Base-by-base conservation (phyloP, 2,329 filamentous ascomycete genomes). In the Amesomyces nigricolor region DNA sequence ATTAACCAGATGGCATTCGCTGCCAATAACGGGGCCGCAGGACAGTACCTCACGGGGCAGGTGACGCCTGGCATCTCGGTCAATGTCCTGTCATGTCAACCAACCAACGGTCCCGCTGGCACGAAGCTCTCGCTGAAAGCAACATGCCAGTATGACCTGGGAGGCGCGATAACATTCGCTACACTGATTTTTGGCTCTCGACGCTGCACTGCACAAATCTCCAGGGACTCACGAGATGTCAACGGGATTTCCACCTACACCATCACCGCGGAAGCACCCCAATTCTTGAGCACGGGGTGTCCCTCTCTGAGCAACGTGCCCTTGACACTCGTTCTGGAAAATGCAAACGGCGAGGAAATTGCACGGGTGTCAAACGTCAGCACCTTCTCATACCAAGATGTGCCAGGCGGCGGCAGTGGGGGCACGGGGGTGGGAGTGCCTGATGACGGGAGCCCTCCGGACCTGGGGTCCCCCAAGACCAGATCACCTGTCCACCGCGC, bases 141-240 rank as follows among this genome's bases (percentile, higher is more conserved):
- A 30, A 83, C 85, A 51, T 86, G 87, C 43, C 79, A 85, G 58
- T 89, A 88, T 72, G 87, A 95, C 66, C 73, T 95, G 58, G 53
- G 55, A 1, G 32, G 50, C 59, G 67, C 72, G 55, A 80, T 85
- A 70, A 79, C 77, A 56, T 78, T 75, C 42, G 66, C 74, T 65
- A 85, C 74, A 61, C 71, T 96, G 53, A 80, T 85, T 46, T 95
- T 96, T 70, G 90, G 89, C n/a, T 78, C 80, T n/a, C 82, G 87
- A 64, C 85, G 85, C 69, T 87, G 85, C 69, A 77, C 82, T 53
- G 85, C 85, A 56, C 79, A 85, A 54, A 76, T 91, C 22, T 78
- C 81, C 45, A 85, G 86, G 67, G 73, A 74, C 67, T 77, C 71
- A 62, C 81, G 75, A 72, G 80, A 84, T 58, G 72, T 69, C 52